A percentile compares a stretch with the other conserved stretches of the same genome.
phyloP scores from a whole-genome alignment of 2,329 filamentous ascomycete species.

The Sclerotinia subarctica region DNA sequence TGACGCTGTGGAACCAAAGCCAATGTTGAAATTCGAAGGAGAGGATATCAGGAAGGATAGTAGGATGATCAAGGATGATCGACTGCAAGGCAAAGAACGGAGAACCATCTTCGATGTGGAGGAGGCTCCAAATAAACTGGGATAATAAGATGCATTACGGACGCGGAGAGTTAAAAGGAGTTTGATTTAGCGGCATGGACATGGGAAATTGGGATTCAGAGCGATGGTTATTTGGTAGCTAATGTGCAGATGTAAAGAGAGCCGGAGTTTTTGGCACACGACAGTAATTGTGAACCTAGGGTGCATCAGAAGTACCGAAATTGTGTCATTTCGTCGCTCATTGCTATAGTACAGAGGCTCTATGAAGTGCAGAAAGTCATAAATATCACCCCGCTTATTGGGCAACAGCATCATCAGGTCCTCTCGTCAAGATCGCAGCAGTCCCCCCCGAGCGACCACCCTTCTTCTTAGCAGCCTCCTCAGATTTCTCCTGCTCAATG shows the following conservation, averaged over 20 bases:
- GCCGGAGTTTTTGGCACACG: neutral
- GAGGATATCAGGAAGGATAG: constrained; percentile 84
- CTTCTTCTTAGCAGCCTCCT: constrained; percentile 98
- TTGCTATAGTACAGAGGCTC: constrained; percentile 39
- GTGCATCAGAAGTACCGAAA: constrained; percentile 5
- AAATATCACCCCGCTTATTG: constrained; percentile 25
- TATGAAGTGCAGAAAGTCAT: constrained; percentile 30
- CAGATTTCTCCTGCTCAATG: constrained; percentile 99
- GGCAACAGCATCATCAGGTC: constrained; percentile 42
- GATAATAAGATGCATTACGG: constrained; percentile 47
- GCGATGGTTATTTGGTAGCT: constrained; percentile 2
- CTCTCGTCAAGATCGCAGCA: constrained; percentile 70
- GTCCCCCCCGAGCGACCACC: constrained; percentile 69
- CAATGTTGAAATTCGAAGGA: constrained; percentile 81
- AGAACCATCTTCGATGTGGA: constrained; percentile 74
- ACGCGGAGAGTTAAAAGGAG: neutral
- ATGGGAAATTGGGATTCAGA: neutral
- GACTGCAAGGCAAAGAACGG: constrained; percentile 56
- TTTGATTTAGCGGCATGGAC: constrained; percentile 37
- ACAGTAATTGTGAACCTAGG: neutral
- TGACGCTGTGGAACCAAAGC: constrained; percentile 80
- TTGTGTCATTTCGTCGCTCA: constrained; percentile 34
- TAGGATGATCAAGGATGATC: constrained; percentile 90
- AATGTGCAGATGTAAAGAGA: constrained; percentile 9
- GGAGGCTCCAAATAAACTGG: constrained; percentile 70